Conservation (phyloP, 345 rosid species). For the Pelargonium nanum region DNA sequence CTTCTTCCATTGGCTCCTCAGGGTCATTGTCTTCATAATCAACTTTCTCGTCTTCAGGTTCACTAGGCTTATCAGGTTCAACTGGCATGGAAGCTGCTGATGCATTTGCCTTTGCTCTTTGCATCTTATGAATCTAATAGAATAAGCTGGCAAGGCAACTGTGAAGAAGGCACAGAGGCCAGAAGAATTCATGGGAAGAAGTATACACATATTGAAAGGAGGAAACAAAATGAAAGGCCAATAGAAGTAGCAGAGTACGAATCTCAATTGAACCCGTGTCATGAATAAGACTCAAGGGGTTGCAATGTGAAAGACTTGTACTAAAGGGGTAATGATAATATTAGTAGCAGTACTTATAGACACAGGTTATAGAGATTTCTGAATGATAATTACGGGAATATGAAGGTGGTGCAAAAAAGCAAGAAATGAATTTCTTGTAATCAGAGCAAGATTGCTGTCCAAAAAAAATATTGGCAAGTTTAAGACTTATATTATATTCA, state of each 20-base stretch:
- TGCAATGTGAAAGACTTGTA: slow-evolving; percentile 24
- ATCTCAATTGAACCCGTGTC: slow-evolving; percentile 38
- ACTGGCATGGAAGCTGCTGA: slow-evolving; percentile 32
- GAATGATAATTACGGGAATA: slow-evolving; percentile 35
- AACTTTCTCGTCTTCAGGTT: slow-evolving; percentile 55
- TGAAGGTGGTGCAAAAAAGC: slow-evolving; percentile 38
- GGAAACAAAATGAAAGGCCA: slow-evolving; percentile 77
- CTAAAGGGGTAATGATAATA: slow-evolving; percentile 24
- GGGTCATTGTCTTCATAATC: slow-evolving; percentile 59
- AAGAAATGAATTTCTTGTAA: slow-evolving; percentile 32
- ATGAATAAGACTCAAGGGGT: slow-evolving; percentile 49
- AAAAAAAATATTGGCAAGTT: slow-evolving; percentile 26
- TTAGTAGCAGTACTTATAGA: slow-evolving; percentile 28
- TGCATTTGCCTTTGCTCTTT: slow-evolving; percentile 56
- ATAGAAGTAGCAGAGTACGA: slow-evolving; percentile 54
- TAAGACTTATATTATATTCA: slow-evolving; percentile 25
- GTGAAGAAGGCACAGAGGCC: slow-evolving; percentile 76
- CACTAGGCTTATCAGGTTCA: slow-evolving; percentile 44
- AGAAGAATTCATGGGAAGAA: slow-evolving; percentile 76
- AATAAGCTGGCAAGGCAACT: slow-evolving; percentile 72
- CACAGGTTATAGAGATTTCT: slow-evolving; percentile 31
- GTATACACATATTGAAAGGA: slow-evolving; percentile 56
- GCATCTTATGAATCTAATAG: slow-evolving; percentile 66
- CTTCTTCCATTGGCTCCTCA: slow-evolving; percentile 72
- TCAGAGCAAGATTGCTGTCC: slow-evolving; percentile 25